Base-by-base conservation (phyloP, 192 early-diverging fungal genomes). In the Entophlyctis luteolus region DNA sequence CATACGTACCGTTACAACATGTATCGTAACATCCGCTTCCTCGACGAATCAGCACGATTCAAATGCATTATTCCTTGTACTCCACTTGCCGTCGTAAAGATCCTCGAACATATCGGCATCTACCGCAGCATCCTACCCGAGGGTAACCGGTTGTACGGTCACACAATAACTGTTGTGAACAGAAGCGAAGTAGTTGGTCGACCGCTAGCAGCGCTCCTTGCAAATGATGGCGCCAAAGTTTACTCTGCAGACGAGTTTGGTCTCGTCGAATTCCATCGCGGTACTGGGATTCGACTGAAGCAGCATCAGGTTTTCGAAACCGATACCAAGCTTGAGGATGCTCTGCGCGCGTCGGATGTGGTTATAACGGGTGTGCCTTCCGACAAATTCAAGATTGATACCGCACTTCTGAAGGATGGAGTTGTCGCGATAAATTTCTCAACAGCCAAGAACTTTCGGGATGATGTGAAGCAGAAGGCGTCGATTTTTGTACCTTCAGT, bases 11-110 rank as follows among this genome's bases (percentile, higher is more conserved):
- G 91, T 55, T 91, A 93, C 79, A 96, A 95, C 79, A 87, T 99
- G 80, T 98, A 99, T 76, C 91, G 92, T 81, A 97, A 97, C 81
- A 85, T 92, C 52, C 88, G 97, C 10, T 96, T 77, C 78, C 78
- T 99, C 63, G 93, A 99, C 71, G 53, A 73, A 50, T 80, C 72
- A 10, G 68, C 92, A 71, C 90, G 84, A 0, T 88, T 88, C 62
- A 99, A 99, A 77, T 94, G 93, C 74, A 96, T 98, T 56, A 86
- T 99, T 53, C 97, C 97, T 2, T 99, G 97, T 80, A 99, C 97
- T 5, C 97, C 97, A n/a, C 76, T 99, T 46, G 97, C 93, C 25
- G 76, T 96, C 37, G 88, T 99, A 75, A 99, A 99, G 80, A 90
- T 94, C 47, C 81, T 99, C 33, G 97, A 99, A 75, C 90, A 93